phyloP scores from a whole-genome alignment of 1,284 basidiomycete genomes.

The Irpex lacteus region DNA sequence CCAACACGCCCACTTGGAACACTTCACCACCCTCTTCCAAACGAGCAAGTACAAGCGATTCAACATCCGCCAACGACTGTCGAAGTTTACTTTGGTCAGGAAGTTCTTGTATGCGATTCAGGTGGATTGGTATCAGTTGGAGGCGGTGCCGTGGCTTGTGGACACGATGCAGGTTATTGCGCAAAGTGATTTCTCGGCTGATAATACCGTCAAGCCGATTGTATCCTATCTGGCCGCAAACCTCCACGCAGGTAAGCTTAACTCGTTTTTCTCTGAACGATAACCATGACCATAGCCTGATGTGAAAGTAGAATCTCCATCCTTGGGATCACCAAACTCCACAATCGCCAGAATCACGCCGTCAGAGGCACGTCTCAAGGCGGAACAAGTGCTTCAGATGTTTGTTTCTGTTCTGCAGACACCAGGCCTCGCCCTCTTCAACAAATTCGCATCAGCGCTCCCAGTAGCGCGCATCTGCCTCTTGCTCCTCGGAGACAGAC shows the following conservation, averaged over 20 bases:
- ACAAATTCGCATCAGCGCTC: conserved; percentile 63
- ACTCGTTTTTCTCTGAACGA: conserved; percentile 15
- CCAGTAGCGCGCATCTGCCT: conserved; percentile 74
- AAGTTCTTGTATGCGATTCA: conserved; percentile 82
- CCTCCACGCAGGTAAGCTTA: conserved; percentile 63
- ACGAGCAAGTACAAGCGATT: conserved; percentile 73
- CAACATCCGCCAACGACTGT: conserved; percentile 68
- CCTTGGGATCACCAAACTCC: conserved; percentile 42
- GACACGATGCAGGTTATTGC: conserved; percentile 57
- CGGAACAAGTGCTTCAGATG: conserved; percentile 58
- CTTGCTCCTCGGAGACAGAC: conserved; percentile 68
- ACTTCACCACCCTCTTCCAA: conserved; percentile 74
- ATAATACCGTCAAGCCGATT: conserved; percentile 79
- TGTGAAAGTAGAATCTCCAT: conserved; percentile 24
- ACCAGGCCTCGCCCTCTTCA: conserved; percentile 53
- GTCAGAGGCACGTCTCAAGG: conserved; percentile 48
- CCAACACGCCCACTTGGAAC: conserved; percentile 74
- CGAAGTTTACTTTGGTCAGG: conserved; percentile 70
- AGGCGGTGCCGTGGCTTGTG: conserved; percentile 53
- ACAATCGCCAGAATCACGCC: conserved; percentile 48
- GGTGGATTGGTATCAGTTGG: conserved; percentile 66
- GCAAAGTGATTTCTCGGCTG: conserved; percentile 62
- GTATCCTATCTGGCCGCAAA: conserved; percentile 85
- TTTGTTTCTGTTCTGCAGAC: conserved; percentile 57
- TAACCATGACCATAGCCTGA: conserved; percentile 8